Percentiles rank a stretch among this genome's conserved stretches.
Evolutionary conservation across 495 filamentous ascomycete species (phyloP).

Genomic region (Podospora tetraspora): DNA sequence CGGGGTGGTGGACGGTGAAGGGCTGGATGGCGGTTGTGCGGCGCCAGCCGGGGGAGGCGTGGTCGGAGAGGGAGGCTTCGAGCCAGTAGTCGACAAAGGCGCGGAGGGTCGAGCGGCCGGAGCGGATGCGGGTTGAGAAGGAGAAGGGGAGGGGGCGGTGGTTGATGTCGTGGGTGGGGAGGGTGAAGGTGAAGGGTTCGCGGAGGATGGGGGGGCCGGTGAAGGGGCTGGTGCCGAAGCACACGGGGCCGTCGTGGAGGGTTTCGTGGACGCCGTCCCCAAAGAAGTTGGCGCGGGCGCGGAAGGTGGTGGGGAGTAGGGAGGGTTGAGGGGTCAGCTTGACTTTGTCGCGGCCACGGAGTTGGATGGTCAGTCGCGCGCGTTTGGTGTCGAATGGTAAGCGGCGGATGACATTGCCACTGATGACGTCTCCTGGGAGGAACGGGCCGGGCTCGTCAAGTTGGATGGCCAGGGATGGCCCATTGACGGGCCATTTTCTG

Average conservation of each 20-base stretch:
- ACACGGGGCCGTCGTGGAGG: constrained; percentile 1
- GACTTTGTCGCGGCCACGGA: constrained; percentile 5
- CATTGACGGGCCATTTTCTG: neutral
- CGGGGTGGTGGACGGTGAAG: neutral
- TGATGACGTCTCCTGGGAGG: neutral
- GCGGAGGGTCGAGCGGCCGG: neutral
- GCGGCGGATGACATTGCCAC: neutral
- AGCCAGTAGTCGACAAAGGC: constrained; percentile 7
- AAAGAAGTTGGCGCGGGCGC: constrained; percentile 2
- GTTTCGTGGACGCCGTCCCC: neutral
- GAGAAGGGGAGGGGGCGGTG: neutral
- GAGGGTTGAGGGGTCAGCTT: neutral
- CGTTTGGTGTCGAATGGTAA: neutral
- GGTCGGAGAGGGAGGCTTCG: constrained; percentile 8
- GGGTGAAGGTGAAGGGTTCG: constrained; percentile 6
- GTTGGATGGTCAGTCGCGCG: neutral
- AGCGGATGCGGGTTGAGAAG: neutral
- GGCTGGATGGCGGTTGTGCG: neutral
- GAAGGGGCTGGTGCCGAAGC: neutral
- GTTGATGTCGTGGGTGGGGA: constrained; percentile 1
- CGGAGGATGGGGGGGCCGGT: neutral
- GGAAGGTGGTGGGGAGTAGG: neutral
- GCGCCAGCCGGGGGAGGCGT: neutral
- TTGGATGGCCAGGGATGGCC: constrained; percentile 2
- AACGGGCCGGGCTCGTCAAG: neutral